Evolutionary conservation across 208 protist species (phyloP).

Genomic region (Leishmania gerbilli): DNA sequence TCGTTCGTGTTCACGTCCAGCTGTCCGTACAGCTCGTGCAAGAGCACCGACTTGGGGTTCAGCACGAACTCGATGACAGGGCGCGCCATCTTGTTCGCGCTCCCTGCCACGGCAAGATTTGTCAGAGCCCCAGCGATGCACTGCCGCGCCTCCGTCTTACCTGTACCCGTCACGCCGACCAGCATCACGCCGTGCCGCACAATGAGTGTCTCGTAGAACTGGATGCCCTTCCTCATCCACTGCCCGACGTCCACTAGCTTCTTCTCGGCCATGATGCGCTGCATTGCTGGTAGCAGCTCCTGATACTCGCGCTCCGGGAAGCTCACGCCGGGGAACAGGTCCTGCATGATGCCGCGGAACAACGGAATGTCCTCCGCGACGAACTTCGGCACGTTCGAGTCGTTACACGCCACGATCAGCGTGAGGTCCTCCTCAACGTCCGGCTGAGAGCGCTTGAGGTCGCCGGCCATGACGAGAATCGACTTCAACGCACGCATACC

Average conservation of each 20-base stretch:
- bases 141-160: slow-evolving; percentile 92
- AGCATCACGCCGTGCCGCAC: slow-evolving; percentile 99
- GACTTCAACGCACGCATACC: slow-evolving; percentile 99
- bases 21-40: slow-evolving; percentile 98
- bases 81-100: slow-evolving; percentile 72
- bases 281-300: slow-evolving; percentile 91
- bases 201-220: slow-evolving; percentile 98
- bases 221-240: slow-evolving; percentile 95
- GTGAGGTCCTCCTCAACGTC: slow-evolving; percentile 97
- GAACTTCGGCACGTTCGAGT: slow-evolving; percentile 99
- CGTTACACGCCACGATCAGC: slow-evolving; percentile 97
- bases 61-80: slow-evolving; percentile 93
- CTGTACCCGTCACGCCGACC: slow-evolving; percentile 97
- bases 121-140: slow-evolving; percentile 83
- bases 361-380: slow-evolving; percentile 98
- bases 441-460: slow-evolving; percentile 96
- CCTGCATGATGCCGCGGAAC: slow-evolving; percentile 98
- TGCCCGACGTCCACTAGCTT: slow-evolving; percentile 77
- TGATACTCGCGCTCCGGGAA: slow-evolving; percentile 95
- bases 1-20: slow-evolving; percentile 95
- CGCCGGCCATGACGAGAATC: slow-evolving; percentile 98
- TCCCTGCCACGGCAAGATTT: slow-evolving; percentile 57
- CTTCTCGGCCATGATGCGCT: slow-evolving; percentile 64
- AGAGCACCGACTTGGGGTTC: slow-evolving; percentile 98
- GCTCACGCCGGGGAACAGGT: slow-evolving; percentile 97